phyloP scores from a whole-genome alignment of 2,329 filamentous ascomycete species.

The Rhynchosporium agropyri region DNA sequence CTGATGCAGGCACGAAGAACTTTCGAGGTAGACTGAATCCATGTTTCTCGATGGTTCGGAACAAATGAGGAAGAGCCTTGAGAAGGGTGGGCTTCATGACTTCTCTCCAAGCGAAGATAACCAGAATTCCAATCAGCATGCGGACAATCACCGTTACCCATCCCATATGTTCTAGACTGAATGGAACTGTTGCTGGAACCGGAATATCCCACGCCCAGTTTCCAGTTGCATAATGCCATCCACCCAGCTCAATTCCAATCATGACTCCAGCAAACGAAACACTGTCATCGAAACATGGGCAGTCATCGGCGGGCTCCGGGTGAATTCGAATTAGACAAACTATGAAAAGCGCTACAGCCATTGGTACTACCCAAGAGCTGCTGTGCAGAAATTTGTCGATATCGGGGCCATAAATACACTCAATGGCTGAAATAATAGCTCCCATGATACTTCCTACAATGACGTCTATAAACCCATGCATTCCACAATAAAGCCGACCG shows the following conservation, averaged over 20 bases:
- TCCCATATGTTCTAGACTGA: constrained; percentile 68
- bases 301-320: constrained; percentile 94
- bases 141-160: constrained; percentile 64
- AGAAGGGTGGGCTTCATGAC: constrained; percentile 84
- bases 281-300: constrained; percentile 95
- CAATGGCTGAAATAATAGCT: constrained; percentile 60
- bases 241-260: constrained; percentile 79
- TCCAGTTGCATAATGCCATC: constrained; percentile 69
- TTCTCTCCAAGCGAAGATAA: constrained; percentile 89
- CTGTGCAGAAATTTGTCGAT: constrained; percentile 73
- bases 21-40: constrained; percentile 81
- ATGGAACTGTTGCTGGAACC: constrained; percentile 61
- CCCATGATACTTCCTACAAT: constrained; percentile 79
- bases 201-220: constrained; percentile 54
- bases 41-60: constrained; percentile 78
- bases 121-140: constrained; percentile 76
- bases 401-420: constrained; percentile 61
- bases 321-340: constrained; percentile 83
- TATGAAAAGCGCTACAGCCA: constrained; percentile 66
- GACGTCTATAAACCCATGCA: constrained; percentile 97
- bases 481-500: constrained; percentile 93
- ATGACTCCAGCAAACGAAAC: constrained; percentile 90
- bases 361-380: constrained; percentile 64
- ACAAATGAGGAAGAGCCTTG: constrained; percentile 77
- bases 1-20: constrained; percentile 87